A percentile compares a stretch with the other conserved stretches of the same genome.
Conservation (phyloP, 1,139 yeast genomes). For the Tardiomyces blankii region DNA sequence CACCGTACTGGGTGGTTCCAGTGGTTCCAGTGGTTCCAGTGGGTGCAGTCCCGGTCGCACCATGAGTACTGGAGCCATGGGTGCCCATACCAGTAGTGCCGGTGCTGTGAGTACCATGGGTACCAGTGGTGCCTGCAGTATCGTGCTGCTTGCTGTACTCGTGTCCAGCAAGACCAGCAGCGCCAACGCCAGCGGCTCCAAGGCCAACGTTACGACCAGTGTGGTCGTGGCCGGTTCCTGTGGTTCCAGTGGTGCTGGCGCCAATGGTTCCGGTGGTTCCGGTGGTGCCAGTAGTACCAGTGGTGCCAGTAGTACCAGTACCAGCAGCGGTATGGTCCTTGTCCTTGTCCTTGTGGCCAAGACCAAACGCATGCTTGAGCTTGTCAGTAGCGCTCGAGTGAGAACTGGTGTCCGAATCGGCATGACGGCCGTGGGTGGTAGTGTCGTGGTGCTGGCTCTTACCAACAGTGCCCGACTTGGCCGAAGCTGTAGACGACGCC, state of each 20-base stretch:
- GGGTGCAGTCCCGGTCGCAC: background rate
- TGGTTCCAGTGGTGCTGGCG: background rate
- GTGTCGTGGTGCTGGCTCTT: no score
- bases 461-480: no score
- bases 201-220: background rate
- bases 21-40: conserved; percentile 5
- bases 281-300: background rate
- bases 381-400: conserved; percentile 3
- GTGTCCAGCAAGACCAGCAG: conserved; percentile 4
- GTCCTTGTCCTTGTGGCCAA: conserved; percentile 1
- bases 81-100: no score
- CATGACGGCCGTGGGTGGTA: no score
- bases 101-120: no score
- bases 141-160: background rate
- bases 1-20: conserved; percentile 1
- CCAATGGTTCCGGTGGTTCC: background rate
- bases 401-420: no score
- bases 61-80: background rate
- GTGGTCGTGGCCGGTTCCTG: background rate
- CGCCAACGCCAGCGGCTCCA: conserved; percentile 4
- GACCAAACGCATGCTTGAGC: conserved; percentile 7
- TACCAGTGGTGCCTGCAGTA: conserved; percentile 4
- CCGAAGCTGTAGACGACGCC: no score
- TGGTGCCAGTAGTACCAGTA: background rate
- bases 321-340: background rate